A percentile compares a stretch with the other conserved stretches of the same genome.
Conservation (phyloP, 129 eudicot genomes). For the Artemisia annua region DNA sequence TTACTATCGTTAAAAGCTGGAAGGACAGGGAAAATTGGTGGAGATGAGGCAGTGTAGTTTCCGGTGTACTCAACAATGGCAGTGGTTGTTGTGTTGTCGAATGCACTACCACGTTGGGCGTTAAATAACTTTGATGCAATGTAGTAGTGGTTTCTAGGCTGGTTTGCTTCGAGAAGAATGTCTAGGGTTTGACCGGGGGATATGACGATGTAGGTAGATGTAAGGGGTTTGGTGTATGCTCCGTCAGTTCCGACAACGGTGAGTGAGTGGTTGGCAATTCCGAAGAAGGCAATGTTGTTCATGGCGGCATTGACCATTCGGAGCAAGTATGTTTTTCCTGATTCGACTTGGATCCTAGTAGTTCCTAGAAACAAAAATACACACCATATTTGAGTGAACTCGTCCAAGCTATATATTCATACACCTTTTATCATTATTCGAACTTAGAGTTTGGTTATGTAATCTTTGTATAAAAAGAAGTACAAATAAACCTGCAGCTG, state of each 20-base stretch:
- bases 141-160: slow-evolving; percentile 49
- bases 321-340: slow-evolving; percentile 61
- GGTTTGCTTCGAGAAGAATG: slow-evolving; percentile 53
- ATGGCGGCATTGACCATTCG: slow-evolving; percentile 66
- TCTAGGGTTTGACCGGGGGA: slow-evolving; percentile 76
- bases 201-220: slow-evolving; percentile 34
- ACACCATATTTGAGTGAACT: neutral
- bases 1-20: slow-evolving; percentile 35
- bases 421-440: neutral
- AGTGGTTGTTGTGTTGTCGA: slow-evolving; percentile 46
- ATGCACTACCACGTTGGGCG: slow-evolving; percentile 19
- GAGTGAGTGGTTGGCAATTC: slow-evolving; percentile 48
- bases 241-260: slow-evolving; percentile 68
- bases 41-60: slow-evolving; percentile 19
- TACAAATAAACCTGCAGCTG: slow-evolving; percentile 37
- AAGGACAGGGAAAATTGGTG: slow-evolving; percentile 35
- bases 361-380: slow-evolving; percentile 35
- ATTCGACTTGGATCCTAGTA: slow-evolving; percentile 40
- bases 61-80: slow-evolving; percentile 43
- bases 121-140: slow-evolving; percentile 45
- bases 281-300: slow-evolving; percentile 56
- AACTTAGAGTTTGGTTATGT: neutral
- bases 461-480: neutral
- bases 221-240: slow-evolving; percentile 54
- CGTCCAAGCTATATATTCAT: too few species aligned